Evolutionary conservation across 805 yeast genomes (phyloP).

Genomic region (Candida ovalis): DNA sequence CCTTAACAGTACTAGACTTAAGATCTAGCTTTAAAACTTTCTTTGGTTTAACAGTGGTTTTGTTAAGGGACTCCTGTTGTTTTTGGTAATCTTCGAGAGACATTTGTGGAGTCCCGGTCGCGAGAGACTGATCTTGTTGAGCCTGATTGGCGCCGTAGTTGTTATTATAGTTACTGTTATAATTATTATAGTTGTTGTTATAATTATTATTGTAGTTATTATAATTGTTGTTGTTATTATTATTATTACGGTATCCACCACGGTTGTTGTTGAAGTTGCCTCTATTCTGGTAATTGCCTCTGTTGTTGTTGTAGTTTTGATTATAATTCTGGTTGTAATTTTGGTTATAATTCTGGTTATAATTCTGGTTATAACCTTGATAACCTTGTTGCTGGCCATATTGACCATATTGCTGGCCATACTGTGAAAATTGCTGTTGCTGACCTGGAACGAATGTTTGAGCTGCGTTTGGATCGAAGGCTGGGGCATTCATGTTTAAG

Average conservation of each 20-base stretch:
- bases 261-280: slow-evolving; percentile 21
- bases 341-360: slow-evolving; percentile 22
- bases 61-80: slow-evolving; percentile 40
- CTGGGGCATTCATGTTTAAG: slow-evolving; percentile 35
- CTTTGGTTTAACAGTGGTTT: slow-evolving; percentile 51
- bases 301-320: slow-evolving; percentile 22
- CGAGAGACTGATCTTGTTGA: slow-evolving; percentile 11
- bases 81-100: slow-evolving; percentile 80
- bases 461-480: slow-evolving; percentile 47
- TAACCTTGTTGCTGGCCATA: slow-evolving; percentile 11
- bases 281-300: slow-evolving; percentile 20
- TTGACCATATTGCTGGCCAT: slow-evolving; percentile 10
- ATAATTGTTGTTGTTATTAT: slow-evolving; percentile 24
- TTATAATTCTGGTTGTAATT: slow-evolving; percentile 13
- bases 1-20: slow-evolving; percentile 50
- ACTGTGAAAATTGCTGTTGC: slow-evolving; percentile 16
- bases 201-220: slow-evolving; percentile 27
- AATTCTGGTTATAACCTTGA: slow-evolving; percentile 1
- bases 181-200: slow-evolving; percentile 20
- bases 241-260: slow-evolving; percentile 18
- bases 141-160: slow-evolving; percentile 19
- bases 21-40: slow-evolving; percentile 63
- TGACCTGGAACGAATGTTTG: slow-evolving; percentile 38
- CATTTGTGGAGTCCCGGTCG: slow-evolving; percentile 47
- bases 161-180: slow-evolving; percentile 23